These are phyloP conservation scores for Aspergillus ochraceoroseus DNA, from an alignment of 2,329 filamentous ascomycete species.

Conservation along the genomic window DNA sequence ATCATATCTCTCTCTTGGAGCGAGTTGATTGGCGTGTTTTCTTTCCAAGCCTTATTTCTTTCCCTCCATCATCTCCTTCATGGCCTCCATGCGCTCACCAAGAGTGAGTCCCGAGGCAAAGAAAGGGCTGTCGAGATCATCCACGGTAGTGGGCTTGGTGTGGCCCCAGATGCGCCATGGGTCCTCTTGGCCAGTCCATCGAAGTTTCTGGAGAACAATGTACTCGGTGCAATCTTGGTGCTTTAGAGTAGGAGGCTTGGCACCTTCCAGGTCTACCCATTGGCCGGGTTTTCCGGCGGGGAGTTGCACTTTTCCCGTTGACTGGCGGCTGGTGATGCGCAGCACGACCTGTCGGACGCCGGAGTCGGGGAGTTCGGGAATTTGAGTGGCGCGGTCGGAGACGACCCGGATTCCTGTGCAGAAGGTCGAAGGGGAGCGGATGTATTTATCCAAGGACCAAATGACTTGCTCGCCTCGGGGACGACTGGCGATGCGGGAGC, in stretches of 20 bases:
- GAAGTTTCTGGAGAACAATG: slow-evolving; percentile 48
- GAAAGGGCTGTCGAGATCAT: slow-evolving; percentile 35
- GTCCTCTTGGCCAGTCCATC: slow-evolving; percentile 39
- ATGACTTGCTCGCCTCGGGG: slow-evolving; percentile 28
- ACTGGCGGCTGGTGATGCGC: slow-evolving; percentile 39
- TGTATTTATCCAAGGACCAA: slow-evolving; percentile 39
- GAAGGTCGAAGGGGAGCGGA: slow-evolving; percentile 34
- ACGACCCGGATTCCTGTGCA: slow-evolving; percentile 39
- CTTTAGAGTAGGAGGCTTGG: slow-evolving; percentile 31
- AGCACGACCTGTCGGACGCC: slow-evolving; percentile 40
- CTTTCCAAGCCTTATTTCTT: slow-evolving; percentile 19
- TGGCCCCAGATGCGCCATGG: slow-evolving; percentile 51
- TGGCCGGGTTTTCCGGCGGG: too few relatives aligned
- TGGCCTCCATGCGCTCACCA: slow-evolving; percentile 33
- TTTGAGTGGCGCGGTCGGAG: slow-evolving; percentile 40
- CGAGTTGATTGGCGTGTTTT: not conserved
- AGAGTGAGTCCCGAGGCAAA: slow-evolving; percentile 36
- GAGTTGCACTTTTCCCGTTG: slow-evolving; percentile 25
- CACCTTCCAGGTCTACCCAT: too few relatives aligned
- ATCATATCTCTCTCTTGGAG: not conserved
- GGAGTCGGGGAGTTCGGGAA: slow-evolving; percentile 39
- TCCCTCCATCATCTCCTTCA: slow-evolving; percentile 24
- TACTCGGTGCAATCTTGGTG: slow-evolving; percentile 47
- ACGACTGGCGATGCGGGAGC: slow-evolving; percentile 34
- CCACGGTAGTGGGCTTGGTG: slow-evolving; percentile 40